Conservation (phyloP, 257 asterid genomes). For the Petrea volubilis region DNA sequence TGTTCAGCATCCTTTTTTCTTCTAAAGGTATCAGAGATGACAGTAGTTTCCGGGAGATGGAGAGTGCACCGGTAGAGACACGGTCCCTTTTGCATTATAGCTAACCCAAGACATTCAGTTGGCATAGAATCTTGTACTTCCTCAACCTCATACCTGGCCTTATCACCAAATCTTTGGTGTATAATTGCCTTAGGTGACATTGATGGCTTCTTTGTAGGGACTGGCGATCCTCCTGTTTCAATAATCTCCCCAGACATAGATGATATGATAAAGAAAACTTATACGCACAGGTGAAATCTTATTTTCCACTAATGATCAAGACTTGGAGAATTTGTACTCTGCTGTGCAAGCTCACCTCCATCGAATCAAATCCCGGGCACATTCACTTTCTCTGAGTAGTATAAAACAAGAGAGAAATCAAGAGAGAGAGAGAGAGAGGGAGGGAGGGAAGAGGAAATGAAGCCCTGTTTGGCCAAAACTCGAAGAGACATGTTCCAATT, state of each 20-base stretch:
- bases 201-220: constrained; percentile 49
- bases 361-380: background rate
- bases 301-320: constrained; percentile 9
- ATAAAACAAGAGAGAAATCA: background rate
- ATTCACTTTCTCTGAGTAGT: background rate
- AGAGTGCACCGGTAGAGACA: constrained; percentile 73
- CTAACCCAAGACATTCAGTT: constrained; percentile 73
- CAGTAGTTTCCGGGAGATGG: constrained; percentile 69
- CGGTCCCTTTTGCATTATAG: constrained; percentile 62
- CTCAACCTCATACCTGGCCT: constrained; percentile 74
- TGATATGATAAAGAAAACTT: background rate
- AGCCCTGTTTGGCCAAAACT: background rate
- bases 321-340: background rate
- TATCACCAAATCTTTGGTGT: constrained; percentile 67
- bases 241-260: constrained; percentile 28
- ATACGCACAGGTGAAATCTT: background rate
- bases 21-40: constrained; percentile 62
- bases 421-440: background rate
- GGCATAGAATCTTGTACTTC: constrained; percentile 60
- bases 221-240: constrained; percentile 40
- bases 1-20: constrained; percentile 93
- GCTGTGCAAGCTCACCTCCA: background rate
- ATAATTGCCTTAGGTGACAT: constrained; percentile 85
- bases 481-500: background rate
- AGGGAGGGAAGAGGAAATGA: no score